Evolutionary conservation across 1,284 basidiomycete genomes (phyloP), one percentile per base, ranked within the genome.

Genomic region (Exobasidium cylindrosporum): DNA sequence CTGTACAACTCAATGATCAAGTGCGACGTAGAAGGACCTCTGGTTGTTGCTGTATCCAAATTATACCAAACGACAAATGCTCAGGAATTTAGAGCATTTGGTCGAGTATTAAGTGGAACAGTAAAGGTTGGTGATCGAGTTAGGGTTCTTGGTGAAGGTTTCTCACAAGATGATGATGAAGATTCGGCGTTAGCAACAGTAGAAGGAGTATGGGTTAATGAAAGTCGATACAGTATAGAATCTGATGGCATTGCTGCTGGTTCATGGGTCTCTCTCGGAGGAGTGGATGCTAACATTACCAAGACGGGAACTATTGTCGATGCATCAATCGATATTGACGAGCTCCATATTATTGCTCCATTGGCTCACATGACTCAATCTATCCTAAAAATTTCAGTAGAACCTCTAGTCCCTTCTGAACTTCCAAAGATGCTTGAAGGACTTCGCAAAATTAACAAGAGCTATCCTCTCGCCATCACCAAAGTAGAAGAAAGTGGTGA

Each of bases 401-500:
- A 99, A 82, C 96, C 96, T 10, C 92, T 98, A 57, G 88, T 91
- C 28, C 96, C 96, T 2, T 95, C 94, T 13, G 96, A 99, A 81
- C 84, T 99, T 58, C 96, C 96, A 13, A 97, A 98, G 81, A 97
- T 99, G 94, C 84, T 99, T 66, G 89, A 95, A 47, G 96, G 96
- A 54, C 82, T 99, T 64, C 89, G 96, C 62, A 96, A 92, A 73
- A 86, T 99, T 82, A 98, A 97, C 84, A 98, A 97, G 82, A 91
- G 90, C 40, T 99, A 98, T 81, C 96, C 96, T 2, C 85, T 99
- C 6, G 87, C 92, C 11, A 84, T 87, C 60, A 98, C 95, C 1
- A 96, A 97, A 81, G 96, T 98, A 23, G 96, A 99, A 82, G 96
- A 99, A 82, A 92, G 90, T 58, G 96, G 96, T 30, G 96, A 98